Conservation (phyloP, 129 eudicot genomes). For the Rutidosis leptorrhynchoides region DNA sequence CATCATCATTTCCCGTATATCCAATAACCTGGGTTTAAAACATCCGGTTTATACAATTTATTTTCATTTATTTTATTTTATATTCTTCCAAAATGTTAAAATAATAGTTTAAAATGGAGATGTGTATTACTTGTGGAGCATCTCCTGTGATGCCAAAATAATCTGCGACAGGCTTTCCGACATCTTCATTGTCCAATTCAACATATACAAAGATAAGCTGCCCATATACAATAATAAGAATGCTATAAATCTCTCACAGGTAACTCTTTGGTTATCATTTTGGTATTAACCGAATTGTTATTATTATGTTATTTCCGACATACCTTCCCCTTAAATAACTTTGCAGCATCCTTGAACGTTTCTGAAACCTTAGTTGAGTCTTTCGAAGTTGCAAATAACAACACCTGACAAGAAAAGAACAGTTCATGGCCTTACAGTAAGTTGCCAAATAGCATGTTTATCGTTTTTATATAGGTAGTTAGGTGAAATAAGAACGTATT, state of each 20-base stretch:
- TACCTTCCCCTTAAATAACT: conserved; percentile 89
- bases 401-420: conserved; percentile 39
- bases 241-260: neutral
- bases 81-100: conserved; percentile 16
- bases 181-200: conserved; percentile 79
- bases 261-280: neutral
- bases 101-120: neutral
- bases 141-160: conserved; percentile 81
- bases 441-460: neutral
- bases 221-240: conserved; percentile 1
- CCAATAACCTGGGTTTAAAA: conserved; percentile 63
- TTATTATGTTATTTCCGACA: too few relatives aligned
- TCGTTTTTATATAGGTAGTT: neutral
- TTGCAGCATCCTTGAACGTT: conserved; percentile 75
- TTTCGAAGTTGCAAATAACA: conserved; percentile 66
- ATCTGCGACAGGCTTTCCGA: conserved; percentile 80
- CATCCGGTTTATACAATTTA: conserved; percentile 8
- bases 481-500: neutral
- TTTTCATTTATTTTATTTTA: conserved; percentile 2
- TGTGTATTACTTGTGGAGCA: conserved; percentile 59
- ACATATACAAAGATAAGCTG: conserved; percentile 86
- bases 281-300: neutral
- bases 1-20: conserved; percentile 64
- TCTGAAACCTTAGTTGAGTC: conserved; percentile 49
- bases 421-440: neutral